A percentile compares a stretch with the other conserved stretches of the same genome.
Evolutionary conservation across 495 filamentous ascomycete species (phyloP).

Genomic region (Apiosordaria backusii): DNA sequence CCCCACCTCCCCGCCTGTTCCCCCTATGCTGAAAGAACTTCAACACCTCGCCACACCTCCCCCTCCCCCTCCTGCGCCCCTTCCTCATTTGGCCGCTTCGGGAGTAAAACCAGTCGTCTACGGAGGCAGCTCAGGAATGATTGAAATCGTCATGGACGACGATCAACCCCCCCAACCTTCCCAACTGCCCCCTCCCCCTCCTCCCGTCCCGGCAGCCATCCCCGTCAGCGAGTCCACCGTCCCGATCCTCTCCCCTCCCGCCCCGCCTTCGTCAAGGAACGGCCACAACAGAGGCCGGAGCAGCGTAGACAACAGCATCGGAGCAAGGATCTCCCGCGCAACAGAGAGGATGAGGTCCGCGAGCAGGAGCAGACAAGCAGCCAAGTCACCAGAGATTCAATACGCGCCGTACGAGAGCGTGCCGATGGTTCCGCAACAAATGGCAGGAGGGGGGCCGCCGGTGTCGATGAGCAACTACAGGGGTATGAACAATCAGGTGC

Average conservation of each 20-base stretch:
- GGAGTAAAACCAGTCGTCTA: constrained; percentile 35
- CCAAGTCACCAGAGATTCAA: constrained; percentile 40
- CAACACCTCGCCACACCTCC: constrained; percentile 72
- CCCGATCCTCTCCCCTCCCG: constrained; percentile 35
- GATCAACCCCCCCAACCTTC: constrained; percentile 39
- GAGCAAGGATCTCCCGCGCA: constrained; percentile 58
- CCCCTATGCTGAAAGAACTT: constrained; percentile 73
- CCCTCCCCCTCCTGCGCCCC: constrained; percentile 63
- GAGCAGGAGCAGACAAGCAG: constrained; percentile 45
- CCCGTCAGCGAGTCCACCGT: constrained; percentile 26
- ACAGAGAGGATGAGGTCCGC: constrained; percentile 68
- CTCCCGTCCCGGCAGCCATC: constrained; percentile 17
- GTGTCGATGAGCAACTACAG: constrained; percentile 11
- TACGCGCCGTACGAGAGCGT: constrained; percentile 54
- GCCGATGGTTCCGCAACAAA: constrained; percentile 4
- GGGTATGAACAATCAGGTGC: constrained; percentile 19
- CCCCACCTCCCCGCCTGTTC: constrained; percentile 49
- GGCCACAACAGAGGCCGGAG: constrained; percentile 65
- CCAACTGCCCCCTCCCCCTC: constrained; percentile 26
- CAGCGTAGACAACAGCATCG: constrained; percentile 56
- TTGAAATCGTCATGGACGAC: constrained; percentile 73
- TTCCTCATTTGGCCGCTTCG: constrained; percentile 27
- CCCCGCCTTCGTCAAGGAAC: constrained; percentile 38
- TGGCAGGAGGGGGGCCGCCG: not conserved
- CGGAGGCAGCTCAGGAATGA: constrained; percentile 56